Conservation (phyloP, 345 rosid genomes). For the Balakata baccata region DNA sequence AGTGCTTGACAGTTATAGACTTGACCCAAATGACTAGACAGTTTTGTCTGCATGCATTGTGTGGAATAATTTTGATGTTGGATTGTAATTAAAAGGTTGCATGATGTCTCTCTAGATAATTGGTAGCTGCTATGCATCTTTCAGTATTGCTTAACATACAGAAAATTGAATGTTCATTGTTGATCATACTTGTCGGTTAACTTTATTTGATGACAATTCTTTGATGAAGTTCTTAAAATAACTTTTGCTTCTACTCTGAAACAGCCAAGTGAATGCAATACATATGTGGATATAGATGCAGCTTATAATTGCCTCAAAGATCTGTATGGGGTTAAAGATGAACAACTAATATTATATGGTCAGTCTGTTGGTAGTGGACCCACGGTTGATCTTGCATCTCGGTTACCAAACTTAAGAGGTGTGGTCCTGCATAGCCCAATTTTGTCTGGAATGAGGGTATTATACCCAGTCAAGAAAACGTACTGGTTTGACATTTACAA, state of each 20-base stretch:
- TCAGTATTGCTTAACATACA: background rate
- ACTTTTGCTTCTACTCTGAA: slow-evolving; percentile 22
- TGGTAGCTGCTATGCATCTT: background rate
- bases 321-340: slow-evolving; percentile 79
- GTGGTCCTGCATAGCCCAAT: slow-evolving; percentile 86
- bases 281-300: slow-evolving; percentile 89
- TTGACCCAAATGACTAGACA: background rate
- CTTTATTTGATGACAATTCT: background rate
- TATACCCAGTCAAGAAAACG: slow-evolving; percentile 85
- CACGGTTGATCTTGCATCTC: slow-evolving; percentile 87
- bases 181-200: background rate
- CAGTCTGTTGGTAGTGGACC: slow-evolving; percentile 99
- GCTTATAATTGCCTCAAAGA: slow-evolving; percentile 82
- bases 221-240: background rate
- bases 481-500: slow-evolving; percentile 97
- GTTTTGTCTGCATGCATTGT: background rate
- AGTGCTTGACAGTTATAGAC: background rate
- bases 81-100: background rate
- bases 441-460: slow-evolving; percentile 87
- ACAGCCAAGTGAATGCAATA: slow-evolving; percentile 92
- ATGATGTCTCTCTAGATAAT: background rate
- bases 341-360: slow-evolving; percentile 81
- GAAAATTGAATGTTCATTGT: background rate
- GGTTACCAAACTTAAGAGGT: slow-evolving; percentile 70
- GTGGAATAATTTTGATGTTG: background rate